Evolutionary conservation across 768 basidiomycete genomes (phyloP).

Genomic region (Trametes cinnabarina): DNA sequence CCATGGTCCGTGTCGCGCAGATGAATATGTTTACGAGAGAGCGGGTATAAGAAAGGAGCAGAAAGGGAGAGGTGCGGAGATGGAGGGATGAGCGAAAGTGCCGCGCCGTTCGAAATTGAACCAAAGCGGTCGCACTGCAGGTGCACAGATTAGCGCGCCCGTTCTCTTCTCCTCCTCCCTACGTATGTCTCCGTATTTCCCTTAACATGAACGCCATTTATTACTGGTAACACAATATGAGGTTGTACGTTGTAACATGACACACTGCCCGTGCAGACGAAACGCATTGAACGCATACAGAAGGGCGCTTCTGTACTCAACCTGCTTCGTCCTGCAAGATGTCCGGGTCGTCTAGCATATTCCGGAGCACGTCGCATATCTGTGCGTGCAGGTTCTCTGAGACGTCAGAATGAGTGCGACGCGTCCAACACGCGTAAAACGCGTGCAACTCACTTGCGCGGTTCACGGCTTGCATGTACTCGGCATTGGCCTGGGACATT

Average conservation of each 20-base stretch:
- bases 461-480: slow-evolving; percentile 69
- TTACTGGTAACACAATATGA: too few relatives aligned
- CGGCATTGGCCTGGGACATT: slow-evolving; percentile 69
- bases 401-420: background rate
- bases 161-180: background rate
- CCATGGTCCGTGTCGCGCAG: background rate
- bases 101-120: background rate
- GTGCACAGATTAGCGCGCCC: background rate
- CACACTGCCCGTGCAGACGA: too few relatives aligned
- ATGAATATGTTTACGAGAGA: background rate
- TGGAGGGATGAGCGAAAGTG: background rate
- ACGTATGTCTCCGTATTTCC: too few relatives aligned
- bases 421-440: background rate
- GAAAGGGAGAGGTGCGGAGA: background rate
- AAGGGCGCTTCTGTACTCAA: too few relatives aligned
- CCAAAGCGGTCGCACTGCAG: background rate
- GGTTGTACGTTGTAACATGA: too few relatives aligned
- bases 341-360: slow-evolving; percentile 28
- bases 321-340: slow-evolving; percentile 16
- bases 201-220: too few relatives aligned
- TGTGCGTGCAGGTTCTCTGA: slow-evolving; percentile 28
- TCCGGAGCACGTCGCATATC: slow-evolving; percentile 25
- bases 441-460: slow-evolving; percentile 46
- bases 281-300: too few relatives aligned
- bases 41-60: background rate